Conservation (phyloP, 2,329 filamentous ascomycete genomes). For the Didymella keratinophila region DNA sequence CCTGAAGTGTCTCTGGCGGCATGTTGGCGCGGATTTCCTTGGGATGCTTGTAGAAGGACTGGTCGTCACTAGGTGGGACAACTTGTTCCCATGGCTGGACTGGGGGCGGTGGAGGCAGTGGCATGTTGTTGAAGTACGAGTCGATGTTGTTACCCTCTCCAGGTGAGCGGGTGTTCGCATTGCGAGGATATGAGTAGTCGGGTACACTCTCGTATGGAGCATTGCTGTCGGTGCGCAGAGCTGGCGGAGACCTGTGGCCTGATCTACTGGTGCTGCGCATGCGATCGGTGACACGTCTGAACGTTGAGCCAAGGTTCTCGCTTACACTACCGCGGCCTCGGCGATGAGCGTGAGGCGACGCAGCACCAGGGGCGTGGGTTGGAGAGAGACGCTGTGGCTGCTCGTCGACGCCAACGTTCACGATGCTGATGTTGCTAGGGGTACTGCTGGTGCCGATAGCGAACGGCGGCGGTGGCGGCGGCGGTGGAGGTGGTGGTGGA, state of each 20-base stretch:
- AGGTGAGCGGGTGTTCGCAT: slow-evolving; percentile 36
- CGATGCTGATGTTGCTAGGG: slow-evolving; percentile 46
- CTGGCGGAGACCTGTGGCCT: slow-evolving; percentile 58
- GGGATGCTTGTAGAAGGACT: slow-evolving; percentile 51
- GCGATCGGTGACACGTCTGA: slow-evolving; percentile 61
- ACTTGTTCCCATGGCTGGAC: slow-evolving; percentile 51
- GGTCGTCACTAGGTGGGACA: slow-evolving; percentile 45
- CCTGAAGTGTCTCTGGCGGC: slow-evolving; percentile 56
- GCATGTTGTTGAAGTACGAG: slow-evolving; percentile 41
- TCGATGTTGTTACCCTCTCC: slow-evolving; percentile 37
- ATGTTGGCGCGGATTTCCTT: slow-evolving; percentile 60
- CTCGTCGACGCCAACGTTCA: slow-evolving; percentile 58
- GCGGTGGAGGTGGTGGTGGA: slow-evolving; percentile 59
- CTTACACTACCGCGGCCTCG: slow-evolving; percentile 64
- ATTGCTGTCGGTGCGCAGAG: slow-evolving; percentile 35
- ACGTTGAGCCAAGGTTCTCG: slow-evolving; percentile 63
- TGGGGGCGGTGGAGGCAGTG: slow-evolving; percentile 48
- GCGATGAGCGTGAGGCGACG: slow-evolving; percentile 56
- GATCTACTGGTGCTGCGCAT: slow-evolving; percentile 66
- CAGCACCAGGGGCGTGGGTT: slow-evolving; percentile 39
- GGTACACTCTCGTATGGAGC: slow-evolving; percentile 57
- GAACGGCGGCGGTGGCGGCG: slow-evolving; percentile 28
- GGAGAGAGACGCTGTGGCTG: slow-evolving; percentile 37
- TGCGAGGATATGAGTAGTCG: slow-evolving; percentile 41
- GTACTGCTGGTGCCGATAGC: slow-evolving; percentile 28